Evolutionary conservation across 768 basidiomycete genomes (phyloP), one percentile per base, ranked within the genome.

Genomic region (Amanita rimosa): DNA sequence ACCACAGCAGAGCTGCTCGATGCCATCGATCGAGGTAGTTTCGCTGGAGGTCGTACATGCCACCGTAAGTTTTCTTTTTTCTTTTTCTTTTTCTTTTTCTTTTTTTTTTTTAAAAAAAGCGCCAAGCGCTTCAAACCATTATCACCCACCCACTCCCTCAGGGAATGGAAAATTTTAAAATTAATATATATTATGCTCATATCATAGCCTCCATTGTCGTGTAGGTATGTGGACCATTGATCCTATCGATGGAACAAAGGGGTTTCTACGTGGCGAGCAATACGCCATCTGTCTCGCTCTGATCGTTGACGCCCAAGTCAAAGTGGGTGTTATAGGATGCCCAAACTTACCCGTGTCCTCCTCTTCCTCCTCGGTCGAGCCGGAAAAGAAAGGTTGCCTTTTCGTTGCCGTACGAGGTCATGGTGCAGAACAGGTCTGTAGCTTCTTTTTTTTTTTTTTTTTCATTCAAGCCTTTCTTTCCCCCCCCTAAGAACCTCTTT

Each of bases 161-260:
- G n/a, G n/a, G n/a, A n/a, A n/a, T n/a, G n/a, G n/a, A n/a, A n/a
- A n/a, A n/a, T n/a, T n/a, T n/a, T n/a, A n/a, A n/a, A n/a, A n/a
- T n/a, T n/a, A n/a, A n/a, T n/a, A n/a, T n/a, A n/a, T n/a, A n/a
- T n/a, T n/a, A 24, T 24, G 22, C 22, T 24, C 22, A 19, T 17
- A n/a, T n/a, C n/a, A n/a, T n/a, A n/a, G n/a, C n/a, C n/a, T n/a
- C n/a, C n/a, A n/a, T n/a, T n/a, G 16, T 10, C 21, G 9, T 19
- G 8, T 27, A 87, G 86, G 85, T 22, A 82, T 86, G 72, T 91
- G 88, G 88, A 86, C 85, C 1, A 78, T 89, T 44, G 86, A 88
- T 62, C 85, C 88, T 44, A 91, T 96, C 50, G 92, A 95, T 63
- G 93, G 93, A 6, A 96, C 92, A 7, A 91, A 90, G 60, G 93